These are phyloP conservation scores for Ogataea degrootiae DNA, from an alignment of 805 yeast species.

Conservation along the genomic window DNA sequence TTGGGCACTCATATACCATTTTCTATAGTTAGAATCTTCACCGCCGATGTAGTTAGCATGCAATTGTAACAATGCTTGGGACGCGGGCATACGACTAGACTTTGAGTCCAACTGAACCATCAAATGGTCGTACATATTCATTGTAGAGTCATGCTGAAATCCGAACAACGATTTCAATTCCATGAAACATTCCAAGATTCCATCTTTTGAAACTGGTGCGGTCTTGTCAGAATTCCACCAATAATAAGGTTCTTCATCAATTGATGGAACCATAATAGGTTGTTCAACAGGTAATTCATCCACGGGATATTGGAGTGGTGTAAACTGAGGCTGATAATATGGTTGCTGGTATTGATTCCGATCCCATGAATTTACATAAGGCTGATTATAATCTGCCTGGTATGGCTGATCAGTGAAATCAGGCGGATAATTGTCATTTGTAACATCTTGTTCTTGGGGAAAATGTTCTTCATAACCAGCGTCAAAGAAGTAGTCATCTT, in stretches of 20 bases:
- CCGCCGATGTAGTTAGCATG: conserved; percentile 96
- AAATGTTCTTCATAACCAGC: neutral
- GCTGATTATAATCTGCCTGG: neutral
- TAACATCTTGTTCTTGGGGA: no score
- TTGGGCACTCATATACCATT: conserved; percentile 90
- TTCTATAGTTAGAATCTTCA: conserved; percentile 75
- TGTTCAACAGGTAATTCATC: no score
- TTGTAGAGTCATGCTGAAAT: conserved; percentile 73
- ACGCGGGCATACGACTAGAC: conserved; percentile 71
- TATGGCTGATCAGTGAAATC: neutral
- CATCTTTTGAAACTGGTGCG: conserved; percentile 68
- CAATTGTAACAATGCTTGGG: conserved; percentile 63
- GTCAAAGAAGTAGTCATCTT: neutral
- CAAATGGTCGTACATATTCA: conserved; percentile 77
- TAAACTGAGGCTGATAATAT: neutral
- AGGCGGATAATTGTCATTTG: neutral
- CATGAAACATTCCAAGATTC: conserved; percentile 56
- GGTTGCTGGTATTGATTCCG: neutral
- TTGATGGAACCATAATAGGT: conserved; percentile 4
- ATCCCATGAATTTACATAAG: neutral
- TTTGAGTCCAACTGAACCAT: conserved; percentile 83
- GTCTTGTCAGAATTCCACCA: conserved; percentile 57
- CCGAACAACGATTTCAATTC: conserved; percentile 67
- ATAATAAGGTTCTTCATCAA: conserved; percentile 40
- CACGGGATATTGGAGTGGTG: neutral